Percentiles rank a stretch among this genome's conserved stretches.
Evolutionary conservation across 2,329 filamentous ascomycete species (phyloP).

Genomic region (Coniochaeta sp.): DNA sequence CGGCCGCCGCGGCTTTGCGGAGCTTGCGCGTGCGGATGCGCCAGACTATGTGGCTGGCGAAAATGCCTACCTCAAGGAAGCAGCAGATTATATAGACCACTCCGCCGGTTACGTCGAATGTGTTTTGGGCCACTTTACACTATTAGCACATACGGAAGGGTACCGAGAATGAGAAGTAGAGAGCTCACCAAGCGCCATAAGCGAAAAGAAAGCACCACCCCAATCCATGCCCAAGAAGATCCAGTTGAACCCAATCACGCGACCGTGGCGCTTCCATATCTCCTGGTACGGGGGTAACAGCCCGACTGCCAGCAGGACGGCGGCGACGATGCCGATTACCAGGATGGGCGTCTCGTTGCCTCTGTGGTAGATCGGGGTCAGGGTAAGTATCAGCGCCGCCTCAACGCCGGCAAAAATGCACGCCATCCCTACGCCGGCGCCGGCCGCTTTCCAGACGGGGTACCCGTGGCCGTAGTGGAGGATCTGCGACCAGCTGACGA

Average conservation of each 20-base stretch:
- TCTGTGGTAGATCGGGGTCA: slow-evolving; percentile 45
- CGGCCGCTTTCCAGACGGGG: slow-evolving; percentile 36
- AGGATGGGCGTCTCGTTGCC: slow-evolving; percentile 48
- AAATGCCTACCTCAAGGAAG: slow-evolving; percentile 53
- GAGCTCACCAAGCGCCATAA: slow-evolving; percentile 50
- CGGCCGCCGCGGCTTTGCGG: slow-evolving; percentile 41
- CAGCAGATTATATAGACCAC: slow-evolving; percentile 53
- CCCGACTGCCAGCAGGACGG: slow-evolving; percentile 48
- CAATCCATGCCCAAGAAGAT: slow-evolving; percentile 55
- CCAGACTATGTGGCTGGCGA: slow-evolving; percentile 53
- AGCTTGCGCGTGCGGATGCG: slow-evolving; percentile 45
- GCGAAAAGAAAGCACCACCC: slow-evolving; percentile 54
- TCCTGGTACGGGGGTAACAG: slow-evolving; percentile 56
- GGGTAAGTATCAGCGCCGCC: slow-evolving; percentile 46
- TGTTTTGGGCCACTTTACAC: slow-evolving; percentile 54
- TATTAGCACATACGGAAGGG: no score
- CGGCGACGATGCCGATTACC: slow-evolving; percentile 50
- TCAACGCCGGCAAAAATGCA: slow-evolving; percentile 45
- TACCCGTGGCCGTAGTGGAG: slow-evolving; percentile 29
- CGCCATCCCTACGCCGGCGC: slow-evolving; percentile 31
- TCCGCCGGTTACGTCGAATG: slow-evolving; percentile 55
- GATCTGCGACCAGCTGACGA: slow-evolving; percentile 30
- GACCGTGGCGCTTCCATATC: slow-evolving; percentile 52
- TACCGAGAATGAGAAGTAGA: not conserved
- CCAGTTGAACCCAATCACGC: slow-evolving; percentile 54